Evolutionary conservation across 371 early-diverging fungal genomes (phyloP), one percentile per base, ranked within the genome.

Genomic region (Mucor saturninus): DNA sequence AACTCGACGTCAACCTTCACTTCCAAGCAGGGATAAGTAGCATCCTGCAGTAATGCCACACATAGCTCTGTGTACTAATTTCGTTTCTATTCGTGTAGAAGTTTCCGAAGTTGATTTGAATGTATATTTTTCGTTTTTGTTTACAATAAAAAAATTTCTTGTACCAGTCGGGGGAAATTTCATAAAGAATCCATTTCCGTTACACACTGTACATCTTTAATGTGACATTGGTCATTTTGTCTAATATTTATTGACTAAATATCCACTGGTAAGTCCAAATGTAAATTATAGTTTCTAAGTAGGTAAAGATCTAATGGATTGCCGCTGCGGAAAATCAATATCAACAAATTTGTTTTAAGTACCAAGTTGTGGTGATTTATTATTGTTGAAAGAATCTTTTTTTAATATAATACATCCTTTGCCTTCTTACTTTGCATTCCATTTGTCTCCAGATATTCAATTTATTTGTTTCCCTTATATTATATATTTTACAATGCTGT

Each of bases 231-330:
- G 50, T 50, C 50, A 50, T 50, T 50, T 50, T 50, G 50, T 50
- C 28, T 50, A 50, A 50, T 50, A 50, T 50, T 50, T 50, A 50
- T 50, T 10, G 50, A 13, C 28, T 28, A 50, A 50, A 50, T 50
- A 50, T 30, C 50, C 50, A 50, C 50, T 50, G 50, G 50, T 50
- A 50, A 50, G 50, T 50, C 50, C 50, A 50, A 50, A 50, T 50
- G 50, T 50, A 50, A 50, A 29, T 50, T 50, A 50, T 50, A 50
- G 50, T 50, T 50, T 50, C 50, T 50, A 30, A 50, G 50, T 50
- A 50, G 50, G 50, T 50, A 50, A 50, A 30, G 50, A 50, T 50
- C 14, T 10, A 9, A 50, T 30, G 2, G 11, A 30, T 10, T 13
- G 50, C 50, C 9, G 50, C 13, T 4, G 5, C 30, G 31, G 30